Evolutionary conservation across 208 protist species (phyloP).

Genomic region (Leishmania gerbilli): DNA sequence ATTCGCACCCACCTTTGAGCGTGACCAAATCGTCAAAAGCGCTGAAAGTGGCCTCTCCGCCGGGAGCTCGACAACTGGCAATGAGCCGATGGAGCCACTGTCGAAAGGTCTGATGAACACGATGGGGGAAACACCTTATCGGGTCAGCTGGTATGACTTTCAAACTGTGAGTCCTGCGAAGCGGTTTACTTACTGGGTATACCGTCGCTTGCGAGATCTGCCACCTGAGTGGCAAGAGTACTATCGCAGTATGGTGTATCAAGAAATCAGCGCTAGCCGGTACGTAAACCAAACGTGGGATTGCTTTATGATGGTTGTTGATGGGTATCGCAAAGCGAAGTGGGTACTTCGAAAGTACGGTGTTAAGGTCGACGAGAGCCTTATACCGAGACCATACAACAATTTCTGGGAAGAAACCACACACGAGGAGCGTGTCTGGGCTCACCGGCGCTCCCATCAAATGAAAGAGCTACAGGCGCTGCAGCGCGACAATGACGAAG

Average conservation of each 20-base stretch:
- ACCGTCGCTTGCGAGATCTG: conserved; percentile 71
- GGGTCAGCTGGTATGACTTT: conserved; percentile 81
- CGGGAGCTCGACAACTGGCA: neutral
- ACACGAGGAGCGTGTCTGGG: conserved; percentile 89
- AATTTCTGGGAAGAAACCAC: conserved; percentile 93
- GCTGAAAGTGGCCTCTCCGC: neutral
- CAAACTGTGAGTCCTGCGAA: conserved; percentile 70
- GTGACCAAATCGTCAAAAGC: neutral
- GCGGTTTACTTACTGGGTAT: conserved; percentile 86
- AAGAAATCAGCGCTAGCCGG: conserved; percentile 71
- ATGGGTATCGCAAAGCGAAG: conserved; percentile 86
- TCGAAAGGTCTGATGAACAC: conserved; percentile 65
- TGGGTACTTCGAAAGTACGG: conserved; percentile 88
- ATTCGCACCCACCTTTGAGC: conserved; percentile 29
- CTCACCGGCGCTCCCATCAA: conserved; percentile 82
- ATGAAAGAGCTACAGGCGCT: conserved; percentile 89
- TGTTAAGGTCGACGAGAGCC: conserved; percentile 66
- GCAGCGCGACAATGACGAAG: conserved; percentile 79
- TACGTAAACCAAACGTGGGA: conserved; percentile 91
- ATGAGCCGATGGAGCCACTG: conserved; percentile 44
- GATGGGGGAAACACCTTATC: conserved; percentile 54
- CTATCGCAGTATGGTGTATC: conserved; percentile 86
- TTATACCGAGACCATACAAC: conserved; percentile 87
- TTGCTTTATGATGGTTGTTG: conserved; percentile 91
- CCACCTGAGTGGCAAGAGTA: conserved; percentile 86